A percentile compares a stretch with the other conserved stretches of the same genome.
Evolutionary conservation across 208 protist species (phyloP).

Genomic region (Trypanosoma caninum): DNA sequence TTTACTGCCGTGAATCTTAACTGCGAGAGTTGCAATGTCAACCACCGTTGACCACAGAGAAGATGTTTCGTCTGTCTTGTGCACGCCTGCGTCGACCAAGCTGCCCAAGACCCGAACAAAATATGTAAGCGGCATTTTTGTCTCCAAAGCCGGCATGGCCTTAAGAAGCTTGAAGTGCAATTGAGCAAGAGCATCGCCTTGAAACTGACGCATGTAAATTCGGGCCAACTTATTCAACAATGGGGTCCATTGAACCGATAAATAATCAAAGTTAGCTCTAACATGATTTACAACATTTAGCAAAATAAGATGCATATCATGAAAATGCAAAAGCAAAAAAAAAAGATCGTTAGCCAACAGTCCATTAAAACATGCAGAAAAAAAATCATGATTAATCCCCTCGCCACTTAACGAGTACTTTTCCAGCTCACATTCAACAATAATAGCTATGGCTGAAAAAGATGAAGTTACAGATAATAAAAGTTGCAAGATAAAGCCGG

Average conservation of each 20-base stretch:
- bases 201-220: constrained; percentile 51
- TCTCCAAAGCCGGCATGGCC: constrained; percentile 38
- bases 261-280: constrained; percentile 34
- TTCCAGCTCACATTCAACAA: constrained; percentile 28
- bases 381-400: constrained; percentile 22
- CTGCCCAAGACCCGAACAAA: constrained; percentile 65
- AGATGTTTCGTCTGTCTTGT: not conserved
- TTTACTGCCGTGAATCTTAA: constrained; percentile 55
- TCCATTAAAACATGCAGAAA: constrained; percentile 34
- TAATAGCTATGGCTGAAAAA: constrained; percentile 1
- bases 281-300: constrained; percentile 21
- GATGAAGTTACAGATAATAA: not conserved
- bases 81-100: constrained; percentile 39
- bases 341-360: constrained; percentile 74
- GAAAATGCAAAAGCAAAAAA: constrained; percentile 42
- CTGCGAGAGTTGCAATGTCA: constrained; percentile 30
- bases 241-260: constrained; percentile 65
- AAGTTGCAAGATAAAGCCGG: constrained; percentile 13
- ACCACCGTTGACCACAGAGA: constrained; percentile 36
- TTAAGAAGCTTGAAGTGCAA: constrained; percentile 36
- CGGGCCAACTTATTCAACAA: constrained; percentile 73
- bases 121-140: constrained; percentile 52
- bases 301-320: constrained; percentile 46
- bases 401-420: constrained; percentile 7
- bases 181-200: constrained; percentile 39